These are phyloP conservation scores for Arthrobotrys entomopaga DNA, from an alignment of 2,329 filamentous ascomycete genomes.

Conservation along the genomic window DNA sequence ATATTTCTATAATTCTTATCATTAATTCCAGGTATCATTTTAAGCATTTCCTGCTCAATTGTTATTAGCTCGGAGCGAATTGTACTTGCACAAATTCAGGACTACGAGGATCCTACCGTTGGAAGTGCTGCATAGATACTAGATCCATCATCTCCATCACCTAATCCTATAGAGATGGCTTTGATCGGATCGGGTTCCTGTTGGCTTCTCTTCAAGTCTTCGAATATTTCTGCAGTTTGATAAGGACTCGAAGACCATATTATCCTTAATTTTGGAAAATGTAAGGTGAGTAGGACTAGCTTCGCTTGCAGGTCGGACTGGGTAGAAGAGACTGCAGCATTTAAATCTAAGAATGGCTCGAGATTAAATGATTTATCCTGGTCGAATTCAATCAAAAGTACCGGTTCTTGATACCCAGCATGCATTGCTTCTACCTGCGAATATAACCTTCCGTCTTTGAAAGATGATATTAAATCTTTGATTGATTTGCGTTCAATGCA, in stretches of 20 bases:
- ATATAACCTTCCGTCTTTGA: slow-evolving; percentile 90
- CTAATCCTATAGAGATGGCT: slow-evolving; percentile 83
- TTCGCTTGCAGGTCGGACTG: slow-evolving; percentile 87
- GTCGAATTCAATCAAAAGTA: slow-evolving; percentile 97
- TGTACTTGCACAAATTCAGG: neutral
- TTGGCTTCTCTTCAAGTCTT: slow-evolving; percentile 88
- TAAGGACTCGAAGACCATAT: slow-evolving; percentile 95
- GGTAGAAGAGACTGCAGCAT: slow-evolving; percentile 62
- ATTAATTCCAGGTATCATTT: slow-evolving; percentile 83
- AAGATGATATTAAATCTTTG: slow-evolving; percentile 87
- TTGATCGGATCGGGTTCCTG: slow-evolving; percentile 88
- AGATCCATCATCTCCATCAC: slow-evolving; percentile 66
- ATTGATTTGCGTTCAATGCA: slow-evolving; percentile 96
- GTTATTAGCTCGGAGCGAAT: neutral
- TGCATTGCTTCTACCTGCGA: slow-evolving; percentile 95
- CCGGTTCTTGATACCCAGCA: slow-evolving; percentile 85
- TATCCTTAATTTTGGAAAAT: slow-evolving; percentile 87
- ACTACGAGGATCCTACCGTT: slow-evolving; percentile 45
- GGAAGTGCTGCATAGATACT: slow-evolving; percentile 53
- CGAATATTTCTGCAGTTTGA: slow-evolving; percentile 97
- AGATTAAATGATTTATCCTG: slow-evolving; percentile 97
- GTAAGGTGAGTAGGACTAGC: slow-evolving; percentile 88
- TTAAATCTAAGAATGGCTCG: slow-evolving; percentile 67
- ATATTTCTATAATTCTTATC: slow-evolving; percentile 79
- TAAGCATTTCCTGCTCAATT: slow-evolving; percentile 78